Evolutionary conservation across 83 land plant genomes (phyloP).

Genomic region (Thuja plicata): DNA sequence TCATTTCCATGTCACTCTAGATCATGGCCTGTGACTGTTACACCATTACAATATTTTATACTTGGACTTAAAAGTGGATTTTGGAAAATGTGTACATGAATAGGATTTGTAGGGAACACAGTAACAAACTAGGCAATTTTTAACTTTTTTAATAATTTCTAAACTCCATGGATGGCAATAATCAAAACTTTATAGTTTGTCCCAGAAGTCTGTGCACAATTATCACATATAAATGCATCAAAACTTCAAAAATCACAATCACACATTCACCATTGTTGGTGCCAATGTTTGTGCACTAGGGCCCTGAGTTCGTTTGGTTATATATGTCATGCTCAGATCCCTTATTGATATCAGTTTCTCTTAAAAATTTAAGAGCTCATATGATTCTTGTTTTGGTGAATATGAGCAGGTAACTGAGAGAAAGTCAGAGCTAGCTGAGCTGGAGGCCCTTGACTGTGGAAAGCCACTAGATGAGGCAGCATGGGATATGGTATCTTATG

Average conservation of each 20-base stretch:
- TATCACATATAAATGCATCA: neutral
- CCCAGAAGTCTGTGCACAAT: neutral
- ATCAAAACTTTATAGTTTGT: too few relatives aligned
- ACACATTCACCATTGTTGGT: neutral
- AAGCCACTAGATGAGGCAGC: slow-evolving; percentile 96
- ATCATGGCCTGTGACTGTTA: too few relatives aligned
- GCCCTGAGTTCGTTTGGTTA: neutral
- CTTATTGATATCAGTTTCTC: neutral
- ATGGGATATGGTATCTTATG: slow-evolving; percentile 88
- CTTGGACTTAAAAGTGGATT: neutral
- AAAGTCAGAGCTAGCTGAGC: slow-evolving; percentile 75
- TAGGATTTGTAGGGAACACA: neutral
- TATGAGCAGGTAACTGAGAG: slow-evolving; percentile 72
- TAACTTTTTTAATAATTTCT: neutral
- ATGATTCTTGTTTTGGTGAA: neutral
- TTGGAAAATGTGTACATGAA: neutral
- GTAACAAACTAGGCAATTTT: neutral
- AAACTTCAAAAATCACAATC: neutral
- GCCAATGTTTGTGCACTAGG: neutral
- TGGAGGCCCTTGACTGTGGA: slow-evolving; percentile 93
- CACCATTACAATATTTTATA: neutral
- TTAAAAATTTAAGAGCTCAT: neutral
- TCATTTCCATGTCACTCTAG: neutral
- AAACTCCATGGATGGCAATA: neutral
- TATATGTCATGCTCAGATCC: neutral